Percentiles rank a stretch among this genome's conserved stretches.
These are phyloP conservation scores for Schoenoplectus triqueter DNA, from an alignment of 202 grass and related monocot species.

Conservation along the genomic window DNA sequence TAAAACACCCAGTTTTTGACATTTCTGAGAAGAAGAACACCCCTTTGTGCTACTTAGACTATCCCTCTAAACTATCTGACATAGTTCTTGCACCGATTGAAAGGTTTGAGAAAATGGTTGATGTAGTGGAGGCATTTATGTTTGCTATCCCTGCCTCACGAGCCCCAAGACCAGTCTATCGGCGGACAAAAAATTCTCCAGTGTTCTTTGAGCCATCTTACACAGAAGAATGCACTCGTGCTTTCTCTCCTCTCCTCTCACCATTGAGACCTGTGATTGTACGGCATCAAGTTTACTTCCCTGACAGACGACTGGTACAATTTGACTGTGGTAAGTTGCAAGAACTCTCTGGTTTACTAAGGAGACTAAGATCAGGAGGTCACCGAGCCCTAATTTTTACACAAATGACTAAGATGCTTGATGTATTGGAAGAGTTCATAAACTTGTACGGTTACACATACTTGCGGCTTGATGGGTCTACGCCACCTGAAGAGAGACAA, in stretches of 20 bases:
- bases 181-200: constrained; percentile 79
- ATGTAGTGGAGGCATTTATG: constrained; percentile 91
- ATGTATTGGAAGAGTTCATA: constrained; percentile 97
- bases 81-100: constrained; percentile 77
- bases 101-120: constrained; percentile 79
- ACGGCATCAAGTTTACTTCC: constrained; percentile 97
- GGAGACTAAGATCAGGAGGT: constrained; percentile 80
- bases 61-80: constrained; percentile 73
- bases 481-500: constrained; percentile 91
- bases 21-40: constrained; percentile 79
- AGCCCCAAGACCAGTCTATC: constrained; percentile 70
- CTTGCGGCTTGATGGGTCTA: constrained; percentile 94
- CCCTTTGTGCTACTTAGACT: constrained; percentile 76
- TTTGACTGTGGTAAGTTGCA: constrained; percentile 99
- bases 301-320: constrained; percentile 94
- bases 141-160: constrained; percentile 96
- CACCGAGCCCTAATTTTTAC: constrained; percentile 99
- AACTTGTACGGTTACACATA: constrained; percentile 99
- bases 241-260: constrained; percentile 65
- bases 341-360: constrained; percentile 80
- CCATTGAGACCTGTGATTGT: constrained; percentile 85
- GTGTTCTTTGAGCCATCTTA: constrained; percentile 71
- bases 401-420: constrained; percentile 99
- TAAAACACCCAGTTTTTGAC: constrained; percentile 78
- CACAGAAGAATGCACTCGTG: constrained; percentile 59